phyloP scores from a whole-genome alignment of 371 early-diverging fungal genomes.

The Parasitella parasitica region DNA sequence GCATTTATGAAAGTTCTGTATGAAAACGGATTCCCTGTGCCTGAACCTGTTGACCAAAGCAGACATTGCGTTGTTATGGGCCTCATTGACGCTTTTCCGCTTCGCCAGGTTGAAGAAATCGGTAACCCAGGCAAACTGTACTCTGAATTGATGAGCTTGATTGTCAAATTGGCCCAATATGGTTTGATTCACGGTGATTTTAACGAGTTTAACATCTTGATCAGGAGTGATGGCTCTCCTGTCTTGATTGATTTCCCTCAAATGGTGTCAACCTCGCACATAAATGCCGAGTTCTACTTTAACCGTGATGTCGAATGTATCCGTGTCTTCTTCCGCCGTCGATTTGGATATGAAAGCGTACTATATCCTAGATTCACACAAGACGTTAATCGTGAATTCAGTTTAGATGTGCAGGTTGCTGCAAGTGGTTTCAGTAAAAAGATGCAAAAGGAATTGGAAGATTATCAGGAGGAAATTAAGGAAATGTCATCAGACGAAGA shows the following conservation, averaged over 20 bases:
- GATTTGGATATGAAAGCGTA: slow-evolving; percentile 87
- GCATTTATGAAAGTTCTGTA: slow-evolving; percentile 94
- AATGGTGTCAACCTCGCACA: slow-evolving; percentile 96
- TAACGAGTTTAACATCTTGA: slow-evolving; percentile 99
- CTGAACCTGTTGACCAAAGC: slow-evolving; percentile 89
- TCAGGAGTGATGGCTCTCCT: slow-evolving; percentile 81
- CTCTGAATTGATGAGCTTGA: slow-evolving; percentile 90
- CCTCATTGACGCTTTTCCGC: slow-evolving; percentile 91
- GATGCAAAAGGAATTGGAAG: slow-evolving; percentile 86
- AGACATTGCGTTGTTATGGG: slow-evolving; percentile 99
- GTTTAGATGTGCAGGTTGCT: slow-evolving; percentile 92
- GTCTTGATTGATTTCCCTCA: slow-evolving; percentile 99
- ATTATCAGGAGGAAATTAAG: slow-evolving; percentile 56
- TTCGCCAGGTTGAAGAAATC: slow-evolving; percentile 86
- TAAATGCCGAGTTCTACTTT: slow-evolving; percentile 95
- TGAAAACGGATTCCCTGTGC: slow-evolving; percentile 96
- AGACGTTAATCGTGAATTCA: slow-evolving; percentile 82
- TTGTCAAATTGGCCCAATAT: slow-evolving; percentile 91
- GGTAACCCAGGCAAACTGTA: slow-evolving; percentile 92
- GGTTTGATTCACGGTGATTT: slow-evolving; percentile 99
- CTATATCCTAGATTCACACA: slow-evolving; percentile 87
- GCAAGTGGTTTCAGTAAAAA: slow-evolving; percentile 94
- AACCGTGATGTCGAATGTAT: slow-evolving; percentile 99
- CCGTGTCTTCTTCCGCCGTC: slow-evolving; percentile 87
- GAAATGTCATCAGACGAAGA: slow-evolving; percentile 43